Percentiles rank a stretch among this genome's conserved stretches.
These are phyloP conservation scores for Plantago ovata DNA, from an alignment of 257 asterid species.

Conservation along the genomic window DNA sequence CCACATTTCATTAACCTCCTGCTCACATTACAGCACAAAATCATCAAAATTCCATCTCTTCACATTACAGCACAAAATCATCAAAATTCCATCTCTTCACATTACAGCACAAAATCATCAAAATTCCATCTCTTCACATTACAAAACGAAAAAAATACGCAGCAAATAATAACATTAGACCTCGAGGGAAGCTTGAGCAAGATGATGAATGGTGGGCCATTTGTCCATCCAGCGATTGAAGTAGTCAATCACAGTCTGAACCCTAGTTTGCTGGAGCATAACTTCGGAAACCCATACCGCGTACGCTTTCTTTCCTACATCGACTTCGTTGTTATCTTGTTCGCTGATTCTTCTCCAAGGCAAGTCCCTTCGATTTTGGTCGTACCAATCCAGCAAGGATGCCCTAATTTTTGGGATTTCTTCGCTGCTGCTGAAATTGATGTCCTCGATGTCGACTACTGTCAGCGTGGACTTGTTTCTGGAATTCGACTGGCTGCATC, in stretches of 20 bases:
- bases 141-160: not conserved
- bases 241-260: constrained; percentile 82
- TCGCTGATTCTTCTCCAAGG: constrained; percentile 86
- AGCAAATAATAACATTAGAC: constrained; percentile 23
- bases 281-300: constrained; percentile 99
- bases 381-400: constrained; percentile 78
- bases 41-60: not conserved
- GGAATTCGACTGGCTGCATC: constrained; percentile 33
- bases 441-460: constrained; percentile 67
- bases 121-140: not conserved
- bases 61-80: not conserved
- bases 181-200: constrained; percentile 83
- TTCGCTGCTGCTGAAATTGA: constrained; percentile 37
- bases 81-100: not conserved
- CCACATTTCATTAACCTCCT: constrained; percentile 99
- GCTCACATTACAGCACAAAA: constrained; percentile 25
- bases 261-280: constrained; percentile 99
- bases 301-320: constrained; percentile 59
- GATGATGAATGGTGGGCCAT: constrained; percentile 86
- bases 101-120: constrained; percentile 1
- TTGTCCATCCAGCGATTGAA: constrained; percentile 88
- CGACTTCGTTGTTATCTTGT: constrained; percentile 20
- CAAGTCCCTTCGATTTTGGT: constrained; percentile 64
- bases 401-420: constrained; percentile 63
- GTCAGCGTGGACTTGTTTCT: constrained; percentile 13